Base-by-base conservation (phyloP, 78 protist genomes). In the Protostelium mycophagum region DNA sequence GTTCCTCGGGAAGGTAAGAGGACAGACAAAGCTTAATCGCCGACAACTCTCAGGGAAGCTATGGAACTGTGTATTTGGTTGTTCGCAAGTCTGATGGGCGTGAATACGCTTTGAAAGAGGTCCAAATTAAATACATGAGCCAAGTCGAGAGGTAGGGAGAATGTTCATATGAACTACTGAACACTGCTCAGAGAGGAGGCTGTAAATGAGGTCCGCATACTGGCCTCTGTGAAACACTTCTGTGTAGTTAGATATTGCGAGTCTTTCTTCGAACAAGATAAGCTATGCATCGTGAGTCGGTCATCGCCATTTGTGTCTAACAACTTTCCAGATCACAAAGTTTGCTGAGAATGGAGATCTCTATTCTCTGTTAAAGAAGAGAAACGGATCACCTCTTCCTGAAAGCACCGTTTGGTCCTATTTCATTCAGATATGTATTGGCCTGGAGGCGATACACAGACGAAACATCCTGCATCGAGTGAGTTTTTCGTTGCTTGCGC, bases 71-170 rank as follows among this genome's bases (percentile, higher is more conserved):
- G 28, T 89, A 84, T 38, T 38, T 39, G 5, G 90, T 85, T 34
- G 0, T 38, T n/a, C 36, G 96, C 29, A 5, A 0, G 35, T 34
- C 87, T 1, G 92, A 90, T 31, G 86, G 73, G 37, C 25, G 73
- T 1, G 87, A 85, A 31, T 94, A 95, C 83, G 97, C 97, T 34
- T 9, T 95, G 35, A 95, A 95, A 87, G 95, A 92, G 83, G 73
- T 95, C 31, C 38, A 95, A 38, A 89, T 95, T 91, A 25, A 91
- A 87, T 29, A 86, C 88, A 86, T 35, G 88, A 25, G 63, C 16
- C 88, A 86, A n/a, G 88, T 1, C 84, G 88, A 86, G 88, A 86
- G 31, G 88, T 86, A n/a, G n/a, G n/a, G n/a, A n/a, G 39, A 51
- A 25, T 51, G 73, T 51, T 5, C 73, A 51, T 16, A 51, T 25